Conservation (phyloP, 202 grass and related monocot genomes). For the Digitaria exilis region DNA sequence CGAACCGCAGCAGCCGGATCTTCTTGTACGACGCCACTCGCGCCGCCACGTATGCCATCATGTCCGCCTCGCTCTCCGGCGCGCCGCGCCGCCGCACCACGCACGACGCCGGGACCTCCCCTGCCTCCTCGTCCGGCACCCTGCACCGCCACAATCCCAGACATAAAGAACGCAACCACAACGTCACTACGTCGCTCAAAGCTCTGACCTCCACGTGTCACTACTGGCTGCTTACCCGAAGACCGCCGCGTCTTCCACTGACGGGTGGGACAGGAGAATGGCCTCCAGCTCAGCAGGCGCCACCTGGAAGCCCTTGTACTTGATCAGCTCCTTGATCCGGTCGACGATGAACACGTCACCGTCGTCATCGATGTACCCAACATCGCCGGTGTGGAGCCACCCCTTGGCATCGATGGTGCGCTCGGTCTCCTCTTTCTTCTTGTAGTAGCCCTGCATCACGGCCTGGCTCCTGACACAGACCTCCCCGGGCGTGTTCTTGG, state of each 20-base stretch:
- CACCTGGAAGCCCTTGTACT: conserved; percentile 95
- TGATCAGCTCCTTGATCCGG: conserved; percentile 91
- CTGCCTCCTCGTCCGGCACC: conserved; percentile 82
- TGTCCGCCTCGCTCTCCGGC: conserved; percentile 51
- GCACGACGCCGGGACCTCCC: conserved; percentile 78
- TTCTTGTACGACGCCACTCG: conserved; percentile 80
- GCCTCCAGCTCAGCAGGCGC: conserved; percentile 90
- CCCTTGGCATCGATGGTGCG: conserved; percentile 68
- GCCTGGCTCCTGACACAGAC: conserved; percentile 82
- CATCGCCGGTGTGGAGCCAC: conserved; percentile 88
- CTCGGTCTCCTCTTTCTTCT: conserved; percentile 79
- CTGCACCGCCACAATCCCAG: conserved; percentile 24
- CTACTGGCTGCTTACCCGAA: conserved; percentile 47
- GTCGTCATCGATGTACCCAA: conserved; percentile 92
- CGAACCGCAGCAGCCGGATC: conserved; percentile 60
- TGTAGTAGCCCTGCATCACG: conserved; percentile 94
- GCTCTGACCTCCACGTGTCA: background rate
- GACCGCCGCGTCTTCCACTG: conserved; percentile 73
- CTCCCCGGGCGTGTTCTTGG: conserved; percentile 77
- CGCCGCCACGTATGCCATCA: conserved; percentile 69
- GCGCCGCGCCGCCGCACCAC: conserved; percentile 60
- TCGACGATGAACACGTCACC: conserved; percentile 89
- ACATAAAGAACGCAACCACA: background rate
- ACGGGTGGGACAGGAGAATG: conserved; percentile 74
- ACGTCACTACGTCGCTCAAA: background rate